These are phyloP conservation scores for Globisporangium cederbergense DNA, from an alignment of 352 stramenopile genomes.

Conservation along the genomic window DNA sequence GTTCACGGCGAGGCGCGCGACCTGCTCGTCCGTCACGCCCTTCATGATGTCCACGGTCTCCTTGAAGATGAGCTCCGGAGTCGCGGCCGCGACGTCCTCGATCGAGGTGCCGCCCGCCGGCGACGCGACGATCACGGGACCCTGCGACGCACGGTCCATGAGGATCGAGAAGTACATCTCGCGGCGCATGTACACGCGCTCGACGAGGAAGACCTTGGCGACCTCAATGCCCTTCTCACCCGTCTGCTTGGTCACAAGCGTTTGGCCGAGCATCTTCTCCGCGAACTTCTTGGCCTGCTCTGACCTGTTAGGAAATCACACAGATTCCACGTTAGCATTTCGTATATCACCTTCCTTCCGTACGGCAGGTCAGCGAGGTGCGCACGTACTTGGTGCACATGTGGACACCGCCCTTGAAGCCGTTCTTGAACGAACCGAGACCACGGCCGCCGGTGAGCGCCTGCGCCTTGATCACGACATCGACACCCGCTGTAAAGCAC, in stretches of 20 bases:
- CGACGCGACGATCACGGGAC: constrained; percentile 95
- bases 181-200: constrained; percentile 91
- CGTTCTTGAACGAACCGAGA: constrained; percentile 96
- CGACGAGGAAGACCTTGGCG: constrained; percentile 90
- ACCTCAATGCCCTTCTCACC: constrained; percentile 84
- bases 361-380: background rate
- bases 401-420: constrained; percentile 97
- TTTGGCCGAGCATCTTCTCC: constrained; percentile 91
- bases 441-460: constrained; percentile 95
- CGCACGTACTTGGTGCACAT: constrained; percentile 86
- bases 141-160: constrained; percentile 95
- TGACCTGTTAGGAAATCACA: constrained; percentile 21
- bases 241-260: constrained; percentile 97
- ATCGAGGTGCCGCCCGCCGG: constrained; percentile 94
- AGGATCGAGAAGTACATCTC: constrained; percentile 99
- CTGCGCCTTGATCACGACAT: constrained; percentile 96
- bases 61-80: constrained; percentile 92
- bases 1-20: constrained; percentile 67
- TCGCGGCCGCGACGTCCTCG: constrained; percentile 95
- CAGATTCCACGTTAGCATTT: no score
- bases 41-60: constrained; percentile 94
- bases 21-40: constrained; percentile 85
- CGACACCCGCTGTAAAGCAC: constrained; percentile 49
- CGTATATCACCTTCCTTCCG: background rate
- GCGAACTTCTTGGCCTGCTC: constrained; percentile 79